phyloP scores from a whole-genome alignment of 371 early-diverging fungal species.

The Syncephalastrum sp. region DNA sequence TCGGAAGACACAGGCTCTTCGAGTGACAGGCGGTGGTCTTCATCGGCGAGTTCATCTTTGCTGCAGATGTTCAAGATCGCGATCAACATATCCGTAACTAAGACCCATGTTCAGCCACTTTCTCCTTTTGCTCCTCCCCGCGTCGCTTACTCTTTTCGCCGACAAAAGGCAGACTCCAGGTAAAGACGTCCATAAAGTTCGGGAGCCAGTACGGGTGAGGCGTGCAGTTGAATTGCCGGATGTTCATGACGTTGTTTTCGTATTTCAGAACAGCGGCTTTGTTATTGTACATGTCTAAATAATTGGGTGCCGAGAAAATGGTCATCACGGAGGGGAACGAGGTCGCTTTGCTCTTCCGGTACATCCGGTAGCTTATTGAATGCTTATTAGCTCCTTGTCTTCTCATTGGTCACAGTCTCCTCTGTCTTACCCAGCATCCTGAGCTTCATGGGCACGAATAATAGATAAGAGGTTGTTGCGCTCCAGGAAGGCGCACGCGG shows the following conservation, averaged over 20 bases:
- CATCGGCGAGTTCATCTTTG: constrained; percentile 63
- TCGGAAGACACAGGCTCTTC: constrained; percentile 8
- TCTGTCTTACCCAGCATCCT: constrained; percentile 78
- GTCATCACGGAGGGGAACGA: constrained; percentile 97
- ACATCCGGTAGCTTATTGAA: constrained; percentile 74
- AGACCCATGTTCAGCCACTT: constrained; percentile 16
- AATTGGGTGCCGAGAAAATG: constrained; percentile 97
- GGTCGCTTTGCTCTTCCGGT: constrained; percentile 86
- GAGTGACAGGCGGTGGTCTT: constrained; percentile 8
- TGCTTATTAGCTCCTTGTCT: constrained; percentile 2
- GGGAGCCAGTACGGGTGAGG: constrained; percentile 98
- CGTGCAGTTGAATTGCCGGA: constrained; percentile 81
- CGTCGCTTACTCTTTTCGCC: constrained; percentile 87
- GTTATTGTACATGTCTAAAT: constrained; percentile 97
- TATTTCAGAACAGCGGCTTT: constrained; percentile 97
- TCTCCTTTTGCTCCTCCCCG: too few relatives aligned
- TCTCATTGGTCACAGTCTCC: not conserved
- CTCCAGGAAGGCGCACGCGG: constrained; percentile 91
- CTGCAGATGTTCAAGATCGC: constrained; percentile 90
- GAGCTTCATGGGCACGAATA: constrained; percentile 98
- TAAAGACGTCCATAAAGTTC: constrained; percentile 97
- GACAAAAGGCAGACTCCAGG: constrained; percentile 98
- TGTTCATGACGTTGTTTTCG: constrained; percentile 96
- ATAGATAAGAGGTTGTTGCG: constrained; percentile 90
- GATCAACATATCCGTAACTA: constrained; percentile 92